Evolutionary conservation across 495 filamentous ascomycete genomes (phyloP).

Genomic region (Barbatosphaeria neglecta): DNA sequence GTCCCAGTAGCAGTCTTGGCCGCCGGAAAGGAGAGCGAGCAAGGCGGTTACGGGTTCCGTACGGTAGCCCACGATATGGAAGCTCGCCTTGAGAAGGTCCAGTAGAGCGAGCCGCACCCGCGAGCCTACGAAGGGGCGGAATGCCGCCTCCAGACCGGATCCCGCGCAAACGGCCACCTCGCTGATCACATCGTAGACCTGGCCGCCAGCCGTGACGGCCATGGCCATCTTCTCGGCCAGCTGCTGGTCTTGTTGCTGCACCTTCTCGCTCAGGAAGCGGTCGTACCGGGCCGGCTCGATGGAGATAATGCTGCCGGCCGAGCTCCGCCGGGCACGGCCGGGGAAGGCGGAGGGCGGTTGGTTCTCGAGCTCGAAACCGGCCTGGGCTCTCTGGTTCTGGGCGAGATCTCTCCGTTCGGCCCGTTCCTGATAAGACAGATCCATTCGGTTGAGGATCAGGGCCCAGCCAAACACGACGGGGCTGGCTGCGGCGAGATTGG

Average conservation of each 20-base stretch:
- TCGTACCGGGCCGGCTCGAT: constrained; percentile 38
- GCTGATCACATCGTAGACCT: constrained; percentile 53
- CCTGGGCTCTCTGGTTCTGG: constrained; percentile 50
- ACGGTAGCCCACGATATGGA: constrained; percentile 50
- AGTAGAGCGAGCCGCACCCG: constrained; percentile 49
- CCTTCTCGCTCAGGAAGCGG: constrained; percentile 29
- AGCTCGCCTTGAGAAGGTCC: constrained; percentile 49
- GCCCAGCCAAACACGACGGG: constrained; percentile 70
- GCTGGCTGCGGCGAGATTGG: constrained; percentile 38
- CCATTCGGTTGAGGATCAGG: constrained; percentile 57
- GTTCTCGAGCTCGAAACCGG: constrained; percentile 34
- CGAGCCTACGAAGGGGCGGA: constrained; percentile 32
- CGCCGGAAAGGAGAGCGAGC: constrained; percentile 46
- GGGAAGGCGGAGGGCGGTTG: constrained; percentile 11
- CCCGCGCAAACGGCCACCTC: constrained; percentile 41
- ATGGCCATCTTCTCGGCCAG: constrained; percentile 28
- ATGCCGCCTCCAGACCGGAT: constrained; percentile 28
- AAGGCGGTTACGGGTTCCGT: constrained; percentile 51
- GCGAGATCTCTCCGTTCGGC: constrained; percentile 49
- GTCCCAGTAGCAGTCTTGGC: constrained; percentile 45
- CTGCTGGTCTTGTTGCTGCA: constrained; percentile 25
- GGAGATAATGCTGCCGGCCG: constrained; percentile 36
- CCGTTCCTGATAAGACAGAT: constrained; percentile 43
- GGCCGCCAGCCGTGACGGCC: constrained; percentile 39
- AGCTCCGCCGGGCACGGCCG: constrained; percentile 29